These are phyloP conservation scores for Trichoderma simmonsii DNA, from an alignment of 2,329 filamentous ascomycete genomes.

Conservation along the genomic window DNA sequence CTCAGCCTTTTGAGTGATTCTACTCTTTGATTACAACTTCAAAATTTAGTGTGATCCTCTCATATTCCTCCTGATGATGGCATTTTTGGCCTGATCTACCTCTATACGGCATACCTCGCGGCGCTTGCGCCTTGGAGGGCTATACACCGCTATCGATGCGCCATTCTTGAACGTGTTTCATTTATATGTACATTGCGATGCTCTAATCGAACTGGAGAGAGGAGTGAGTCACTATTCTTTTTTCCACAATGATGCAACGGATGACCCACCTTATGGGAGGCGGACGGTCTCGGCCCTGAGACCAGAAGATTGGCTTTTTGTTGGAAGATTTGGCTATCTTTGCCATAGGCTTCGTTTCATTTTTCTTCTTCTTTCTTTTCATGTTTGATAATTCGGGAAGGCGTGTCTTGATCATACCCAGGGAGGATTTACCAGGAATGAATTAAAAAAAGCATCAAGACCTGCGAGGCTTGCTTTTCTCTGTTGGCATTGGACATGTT, in stretches of 20 bases:
- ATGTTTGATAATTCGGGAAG: neutral
- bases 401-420: conserved; percentile 10
- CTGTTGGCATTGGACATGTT: conserved; percentile 2
- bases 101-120: neutral
- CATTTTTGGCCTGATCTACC: neutral
- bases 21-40: neutral
- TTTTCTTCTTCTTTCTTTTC: neutral
- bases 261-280: neutral
- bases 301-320: neutral
- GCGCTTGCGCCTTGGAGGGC: neutral
- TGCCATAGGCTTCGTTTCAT: neutral
- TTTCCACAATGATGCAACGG: neutral
- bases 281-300: neutral
- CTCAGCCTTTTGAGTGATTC: neutral
- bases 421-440: conserved; percentile 6
- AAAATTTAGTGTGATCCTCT: neutral
- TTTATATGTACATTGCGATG: neutral
- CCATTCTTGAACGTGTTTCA: neutral
- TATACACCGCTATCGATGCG: neutral
- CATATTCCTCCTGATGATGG: neutral
- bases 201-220: neutral
- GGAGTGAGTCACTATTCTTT: neutral
- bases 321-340: conserved; percentile 6
- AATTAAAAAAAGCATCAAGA: conserved; percentile 2
- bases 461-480: neutral